Evolutionary conservation across 495 filamentous ascomycete genomes (phyloP), one percentile per base, ranked within the genome.

Genomic region (Sabuloglossum arenarium): DNA sequence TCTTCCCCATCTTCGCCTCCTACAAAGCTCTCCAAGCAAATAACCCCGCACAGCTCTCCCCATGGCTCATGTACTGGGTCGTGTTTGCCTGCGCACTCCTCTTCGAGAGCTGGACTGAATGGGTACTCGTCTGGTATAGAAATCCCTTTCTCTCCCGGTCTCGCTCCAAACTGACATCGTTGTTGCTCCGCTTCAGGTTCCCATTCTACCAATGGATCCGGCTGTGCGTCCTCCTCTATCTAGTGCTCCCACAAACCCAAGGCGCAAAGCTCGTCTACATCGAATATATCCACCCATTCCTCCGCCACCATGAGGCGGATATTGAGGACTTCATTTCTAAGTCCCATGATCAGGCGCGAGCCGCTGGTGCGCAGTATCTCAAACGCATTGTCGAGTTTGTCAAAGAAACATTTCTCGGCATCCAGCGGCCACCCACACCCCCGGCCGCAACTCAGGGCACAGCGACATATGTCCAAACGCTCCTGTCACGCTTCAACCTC

Each of bases 1-100:
- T 95, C 67, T 89, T 99, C 70, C 91, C 91, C 58, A 78, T 95
- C 54, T 99, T 95, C 70, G 90, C 90, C 57, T 94, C 89, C 57
- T 97, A 94, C 78, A 97, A 97, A 74, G 93, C 91, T 39, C 85
- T 99, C 61, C 88, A 88, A 67, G 87, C 88, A 23, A 83, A 84
- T 45, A 85, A 95, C 68, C 90, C 90, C 16, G 80, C 86, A 31
- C 85, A 90, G 64, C 76, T 97, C 28, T 85, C 87, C 59, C 91
- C 91, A 88, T 99, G 91, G 91, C 77, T 99, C 54, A 97, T 96
- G 84, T 99, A 97, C 76, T 99, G 88, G 87, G 86, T 94, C 47
- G 87, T 94, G 29, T 74, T 96, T 50, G 82, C 86, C 42, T 81
- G 83, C 70, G 78, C 84, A 55, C 70, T 86, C 59, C 76, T 91